Base-by-base conservation (phyloP, 371 early-diverging fungal species). In the Blyttiomyces sp. region DNA sequence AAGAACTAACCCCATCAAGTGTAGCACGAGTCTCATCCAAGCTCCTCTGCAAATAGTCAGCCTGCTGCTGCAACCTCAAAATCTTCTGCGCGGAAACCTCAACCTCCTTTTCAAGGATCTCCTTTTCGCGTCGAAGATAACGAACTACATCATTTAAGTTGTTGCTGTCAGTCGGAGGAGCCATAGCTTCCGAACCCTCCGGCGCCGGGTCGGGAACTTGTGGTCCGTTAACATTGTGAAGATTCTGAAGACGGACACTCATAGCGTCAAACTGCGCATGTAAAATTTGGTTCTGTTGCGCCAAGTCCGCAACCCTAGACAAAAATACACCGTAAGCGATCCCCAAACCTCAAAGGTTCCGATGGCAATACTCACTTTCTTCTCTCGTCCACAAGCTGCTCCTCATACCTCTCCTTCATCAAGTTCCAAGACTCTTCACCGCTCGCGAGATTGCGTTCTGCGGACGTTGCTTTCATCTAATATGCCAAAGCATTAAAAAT, bases 241-340 rank as follows among this genome's bases (percentile, higher is more conserved):
- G 13, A 26, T 43, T 19, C 21, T 45, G 34, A 6, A 56, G 27
- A n/a, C 63, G 61, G 6, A 44, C n/a, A 32, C 39, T 80, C 27
- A 87, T 71, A 30, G 81, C 71, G 61, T 88, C 87, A 61, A 88
- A 79, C 54, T 88, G 87, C 30, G 81, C 70, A 55, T 86, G 82
- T 11, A 87, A 70, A 49, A 85, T 72, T 35, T 81, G 73, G 72
- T 89, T 89, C 63, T 89, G 89, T 5, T 74, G 72, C 39, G 64
- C 68, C 48, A 86, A 66, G 49, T 84, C 87, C 0, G 63, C 63
- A 23, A 48, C 49, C 0, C 62, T 60, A 50, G 4, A 32, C 11
- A 39, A 13, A 39, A 39, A n/a, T 39, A 39, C 39, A 39, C 39
- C 13, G 39, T 39, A 11, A 39, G n/a, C 13, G 13, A n/a, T 39